phyloP scores from a whole-genome alignment of 495 filamentous ascomycete genomes.

The Hyaloscypha finlandica region DNA sequence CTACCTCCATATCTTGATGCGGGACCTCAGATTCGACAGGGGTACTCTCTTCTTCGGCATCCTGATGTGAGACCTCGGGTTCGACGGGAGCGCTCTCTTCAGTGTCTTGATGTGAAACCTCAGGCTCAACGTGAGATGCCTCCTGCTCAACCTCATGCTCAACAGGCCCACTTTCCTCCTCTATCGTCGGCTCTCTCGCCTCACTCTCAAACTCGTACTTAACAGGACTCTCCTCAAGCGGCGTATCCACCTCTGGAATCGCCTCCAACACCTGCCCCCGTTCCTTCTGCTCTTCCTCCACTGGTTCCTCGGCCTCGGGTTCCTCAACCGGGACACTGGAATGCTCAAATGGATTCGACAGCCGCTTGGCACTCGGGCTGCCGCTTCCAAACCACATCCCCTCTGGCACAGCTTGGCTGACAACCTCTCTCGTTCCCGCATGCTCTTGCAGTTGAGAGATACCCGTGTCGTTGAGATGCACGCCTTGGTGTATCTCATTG shows the following conservation, averaged over 20 bases:
- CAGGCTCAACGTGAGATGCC: neutral
- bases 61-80: neutral
- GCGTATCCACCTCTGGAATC: neutral
- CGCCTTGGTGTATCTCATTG: neutral
- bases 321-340: neutral
- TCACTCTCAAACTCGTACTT: neutral
- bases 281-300: neutral
- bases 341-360: neutral
- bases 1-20: neutral
- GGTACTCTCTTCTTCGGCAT: neutral
- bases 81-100: too few relatives aligned
- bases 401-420: neutral
- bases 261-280: neutral
- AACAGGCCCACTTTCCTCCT: neutral
- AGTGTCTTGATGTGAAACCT: neutral
- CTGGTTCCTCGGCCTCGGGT: neutral
- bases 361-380: neutral
- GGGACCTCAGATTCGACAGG: neutral
- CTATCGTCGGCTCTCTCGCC: neutral
- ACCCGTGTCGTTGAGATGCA: neutral
- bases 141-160: neutral
- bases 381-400: slow-evolving; percentile 4
- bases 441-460: neutral
- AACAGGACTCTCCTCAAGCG: neutral
- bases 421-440: neutral